Percentiles rank a stretch among this genome's conserved stretches.
Conservation (phyloP, 371 early-diverging fungal species). For the Lichtheimia ornata region DNA sequence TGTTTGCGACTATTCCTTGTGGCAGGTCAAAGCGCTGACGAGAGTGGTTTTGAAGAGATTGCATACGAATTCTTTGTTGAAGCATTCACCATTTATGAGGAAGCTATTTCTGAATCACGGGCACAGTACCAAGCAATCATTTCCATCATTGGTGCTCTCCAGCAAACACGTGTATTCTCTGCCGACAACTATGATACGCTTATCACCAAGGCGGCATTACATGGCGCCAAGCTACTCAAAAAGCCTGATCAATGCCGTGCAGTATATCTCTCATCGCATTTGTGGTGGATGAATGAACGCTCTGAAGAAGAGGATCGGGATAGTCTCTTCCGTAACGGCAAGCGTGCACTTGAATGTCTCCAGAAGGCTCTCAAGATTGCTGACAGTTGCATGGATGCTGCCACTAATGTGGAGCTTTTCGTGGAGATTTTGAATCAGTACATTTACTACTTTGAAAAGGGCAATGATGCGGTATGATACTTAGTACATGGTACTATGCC, state of each 20-base stretch:
- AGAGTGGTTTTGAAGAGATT: constrained; percentile 82
- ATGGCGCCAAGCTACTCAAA: constrained; percentile 85
- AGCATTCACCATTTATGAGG: constrained; percentile 93
- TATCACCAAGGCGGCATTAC: constrained; percentile 84
- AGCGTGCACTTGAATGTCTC: constrained; percentile 82
- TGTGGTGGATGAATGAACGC: constrained; percentile 82
- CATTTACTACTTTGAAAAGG: constrained; percentile 86
- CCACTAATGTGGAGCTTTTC: constrained; percentile 83
- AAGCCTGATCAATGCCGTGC: constrained; percentile 93
- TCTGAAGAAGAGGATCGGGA: constrained; percentile 37
- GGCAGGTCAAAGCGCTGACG: constrained; percentile 83
- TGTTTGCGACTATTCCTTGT: constrained; percentile 78
- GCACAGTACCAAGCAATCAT: constrained; percentile 86
- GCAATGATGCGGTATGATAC: constrained; percentile 66
- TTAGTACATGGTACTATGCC: background rate
- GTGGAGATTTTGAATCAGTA: constrained; percentile 92
- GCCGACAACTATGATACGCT: constrained; percentile 89
- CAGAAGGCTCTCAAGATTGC: constrained; percentile 93
- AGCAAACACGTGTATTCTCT: constrained; percentile 74
- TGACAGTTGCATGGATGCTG: constrained; percentile 88
- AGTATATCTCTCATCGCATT: constrained; percentile 77
- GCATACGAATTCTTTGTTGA: constrained; percentile 93
- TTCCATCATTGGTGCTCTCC: constrained; percentile 80
- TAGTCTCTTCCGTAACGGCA: constrained; percentile 72
- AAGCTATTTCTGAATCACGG: constrained; percentile 84